These are phyloP conservation scores for Colletotrichum musicola DNA, from an alignment of 2,329 filamentous ascomycete genomes.

Conservation along the genomic window DNA sequence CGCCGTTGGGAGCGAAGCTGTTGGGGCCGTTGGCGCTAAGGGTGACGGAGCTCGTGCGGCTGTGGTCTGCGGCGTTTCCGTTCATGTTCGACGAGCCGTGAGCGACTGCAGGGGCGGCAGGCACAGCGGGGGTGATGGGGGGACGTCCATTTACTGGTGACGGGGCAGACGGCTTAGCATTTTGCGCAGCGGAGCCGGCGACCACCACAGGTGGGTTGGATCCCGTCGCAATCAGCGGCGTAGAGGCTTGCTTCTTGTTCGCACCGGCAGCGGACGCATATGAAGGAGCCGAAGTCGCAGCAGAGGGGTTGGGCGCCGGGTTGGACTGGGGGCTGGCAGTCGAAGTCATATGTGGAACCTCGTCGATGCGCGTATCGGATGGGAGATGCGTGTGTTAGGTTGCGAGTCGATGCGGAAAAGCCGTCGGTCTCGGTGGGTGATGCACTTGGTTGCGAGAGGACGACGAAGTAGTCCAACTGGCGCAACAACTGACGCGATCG, in stretches of 20 bases:
- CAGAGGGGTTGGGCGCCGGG: conserved; percentile 68
- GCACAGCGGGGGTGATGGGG: conserved; percentile 77
- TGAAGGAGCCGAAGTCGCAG: conserved; percentile 70
- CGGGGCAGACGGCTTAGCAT: conserved; percentile 75
- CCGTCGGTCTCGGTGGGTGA: conserved; percentile 27
- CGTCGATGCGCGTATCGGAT: conserved; percentile 38
- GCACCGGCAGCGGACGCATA: conserved; percentile 77
- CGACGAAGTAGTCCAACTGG: conserved; percentile 33
- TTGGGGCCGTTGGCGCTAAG: conserved; percentile 87
- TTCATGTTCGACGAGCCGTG: conserved; percentile 74
- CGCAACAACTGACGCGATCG: conserved; percentile 35
- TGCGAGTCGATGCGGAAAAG: conserved; percentile 9
- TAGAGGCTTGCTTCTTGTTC: conserved; percentile 72
- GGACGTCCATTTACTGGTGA: conserved; percentile 89
- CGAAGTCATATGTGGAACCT: conserved; percentile 70
- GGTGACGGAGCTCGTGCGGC: conserved; percentile 89
- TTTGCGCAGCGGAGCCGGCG: conserved; percentile 63
- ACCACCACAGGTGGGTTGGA: conserved; percentile 68
- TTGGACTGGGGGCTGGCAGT: conserved; percentile 67
- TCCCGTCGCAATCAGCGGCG: conserved; percentile 71
- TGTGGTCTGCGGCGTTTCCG: conserved; percentile 79
- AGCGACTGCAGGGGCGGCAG: conserved; percentile 71
- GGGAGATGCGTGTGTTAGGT: conserved; percentile 27
- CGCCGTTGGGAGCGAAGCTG: conserved; percentile 83
- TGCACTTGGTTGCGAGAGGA: conserved; percentile 35